Percentiles rank a stretch among this genome's conserved stretches.
phyloP scores from a whole-genome alignment of 2,329 filamentous ascomycete genomes.

The Hirsutella rhossiliensis region DNA sequence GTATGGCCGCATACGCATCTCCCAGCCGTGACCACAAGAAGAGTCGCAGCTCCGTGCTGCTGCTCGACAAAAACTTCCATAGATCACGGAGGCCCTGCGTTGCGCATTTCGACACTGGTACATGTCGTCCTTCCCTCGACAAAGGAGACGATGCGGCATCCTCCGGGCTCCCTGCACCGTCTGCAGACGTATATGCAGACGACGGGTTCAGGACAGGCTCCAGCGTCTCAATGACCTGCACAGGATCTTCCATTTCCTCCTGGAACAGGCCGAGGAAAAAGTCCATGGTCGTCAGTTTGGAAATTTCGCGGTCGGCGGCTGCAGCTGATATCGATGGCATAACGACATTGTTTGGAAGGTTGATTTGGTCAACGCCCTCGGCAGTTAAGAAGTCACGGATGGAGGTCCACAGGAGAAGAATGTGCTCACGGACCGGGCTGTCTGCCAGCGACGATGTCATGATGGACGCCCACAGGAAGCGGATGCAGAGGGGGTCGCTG shows the following conservation, averaged over 20 bases:
- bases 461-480: conserved; percentile 46
- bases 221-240: conserved; percentile 77
- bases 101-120: conserved; percentile 37
- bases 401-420: conserved; percentile 46
- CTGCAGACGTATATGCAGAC: conserved; percentile 31
- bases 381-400: conserved; percentile 37
- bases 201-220: conserved; percentile 80
- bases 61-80: conserved; percentile 71
- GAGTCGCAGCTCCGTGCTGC: conserved; percentile 70
- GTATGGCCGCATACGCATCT: conserved; percentile 75
- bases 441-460: conserved; percentile 39
- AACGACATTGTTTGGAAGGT: conserved; percentile 71
- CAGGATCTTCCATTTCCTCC: conserved; percentile 67
- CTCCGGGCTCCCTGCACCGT: conserved; percentile 6
- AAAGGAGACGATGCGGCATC: conserved; percentile 8
- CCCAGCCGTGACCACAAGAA: conserved; percentile 87
- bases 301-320: conserved; percentile 84
- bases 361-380: conserved; percentile 32
- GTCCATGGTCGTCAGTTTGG: conserved; percentile 87
- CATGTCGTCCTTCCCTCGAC: conserved; percentile 3
- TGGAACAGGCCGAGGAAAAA: conserved; percentile 89
- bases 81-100: conserved; percentile 59
- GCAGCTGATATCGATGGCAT: conserved; percentile 77
- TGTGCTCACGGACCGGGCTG: conserved; percentile 41
- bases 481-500: conserved; percentile 30